Evolutionary conservation across 805 yeast genomes (phyloP), one percentile per base, ranked within the genome.

Genomic region (Saturnispora besseyi): DNA sequence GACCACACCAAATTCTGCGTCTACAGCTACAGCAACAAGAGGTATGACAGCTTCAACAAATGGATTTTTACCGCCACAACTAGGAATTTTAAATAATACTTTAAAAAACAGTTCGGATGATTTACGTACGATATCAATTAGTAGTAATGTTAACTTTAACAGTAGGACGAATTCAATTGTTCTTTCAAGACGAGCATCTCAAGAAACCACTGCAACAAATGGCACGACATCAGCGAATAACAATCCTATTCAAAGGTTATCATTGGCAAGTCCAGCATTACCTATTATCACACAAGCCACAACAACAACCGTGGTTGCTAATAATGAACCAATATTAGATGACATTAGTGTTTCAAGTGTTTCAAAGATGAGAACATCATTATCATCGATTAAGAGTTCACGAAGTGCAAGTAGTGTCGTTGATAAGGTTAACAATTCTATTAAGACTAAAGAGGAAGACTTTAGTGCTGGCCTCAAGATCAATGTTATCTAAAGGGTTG

Each of bases 221-320:
- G 41, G 15, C 9, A 37, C 26, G 12, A 29, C 57, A 30, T 29
- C 42, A n/a, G 29, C 45, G 10, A 51, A 42, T 51, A 37, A 13
- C 13, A 65, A 65, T 46, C 68, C 68, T 2, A 55, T 62, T 36
- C 55, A 53, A 32, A 58, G 60, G 46, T 55, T 66, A 22, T 56
- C 64, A 29, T 47, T 63, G 8, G 67, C 67, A 1, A 56, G 66
- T 1, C 67, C 69, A 12, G 70, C 70, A 1, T 50, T 66, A 30
- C 70, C 70, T 12, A 64, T 65, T 6, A 64, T 66, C 2, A 65
- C 70, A 2, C 67, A 63, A 40, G 66, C 70, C 13, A 66, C 70
- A 1, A 66, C 70, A 2, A 64, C 67, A 0, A 56, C 62, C 1
- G 33, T 22, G 15, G 33, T 37, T 2, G 38, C 48, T 12, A 42